These are phyloP conservation scores for Pestalotiopsis sp. DNA, from an alignment of 2,329 filamentous ascomycete genomes.

Conservation along the genomic window DNA sequence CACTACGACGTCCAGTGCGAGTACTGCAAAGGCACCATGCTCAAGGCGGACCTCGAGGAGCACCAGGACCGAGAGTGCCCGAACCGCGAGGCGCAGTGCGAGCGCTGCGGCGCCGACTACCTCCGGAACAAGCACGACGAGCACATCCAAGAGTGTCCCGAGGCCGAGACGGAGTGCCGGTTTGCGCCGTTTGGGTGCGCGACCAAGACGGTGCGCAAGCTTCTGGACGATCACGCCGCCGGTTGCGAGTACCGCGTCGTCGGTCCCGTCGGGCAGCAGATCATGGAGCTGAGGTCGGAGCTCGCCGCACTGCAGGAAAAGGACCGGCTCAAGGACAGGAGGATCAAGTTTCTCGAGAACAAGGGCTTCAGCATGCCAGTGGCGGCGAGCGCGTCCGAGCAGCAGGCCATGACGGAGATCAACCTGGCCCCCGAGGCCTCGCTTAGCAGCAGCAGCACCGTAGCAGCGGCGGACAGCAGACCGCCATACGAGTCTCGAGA, in stretches of 20 bases:
- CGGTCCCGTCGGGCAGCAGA: constrained; percentile 48
- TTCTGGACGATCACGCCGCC: constrained; percentile 47
- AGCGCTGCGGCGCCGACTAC: constrained; percentile 49
- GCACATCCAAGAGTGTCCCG: constrained; percentile 51
- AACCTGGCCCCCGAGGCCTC: constrained; percentile 25
- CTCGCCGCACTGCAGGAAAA: constrained; percentile 45
- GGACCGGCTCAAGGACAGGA: constrained; percentile 41
- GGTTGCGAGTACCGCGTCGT: constrained; percentile 56
- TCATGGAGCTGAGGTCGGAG: constrained; percentile 52
- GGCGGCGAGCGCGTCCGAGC: constrained; percentile 18
- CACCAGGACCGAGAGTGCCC: constrained; percentile 47
- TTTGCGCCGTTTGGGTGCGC: constrained; percentile 54
- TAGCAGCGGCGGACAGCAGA: constrained; percentile 15
- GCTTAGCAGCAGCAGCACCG: constrained; percentile 16
- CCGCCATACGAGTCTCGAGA: constrained; percentile 42
- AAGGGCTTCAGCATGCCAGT: constrained; percentile 30
- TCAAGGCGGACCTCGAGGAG: constrained; percentile 50
- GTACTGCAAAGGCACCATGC: constrained; percentile 55
- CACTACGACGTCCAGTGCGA: constrained; percentile 55
- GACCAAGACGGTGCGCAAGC: constrained; percentile 39
- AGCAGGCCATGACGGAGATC: constrained; percentile 27
- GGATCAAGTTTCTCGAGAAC: constrained; percentile 45
- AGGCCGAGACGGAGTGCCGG: constrained; percentile 44
- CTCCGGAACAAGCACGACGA: constrained; percentile 47
- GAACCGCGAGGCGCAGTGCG: constrained; percentile 51